Percentiles rank a stretch among this genome's conserved stretches.
These are phyloP conservation scores for Cordia subcordata DNA, from an alignment of 257 asterid genomes.

Conservation along the genomic window DNA sequence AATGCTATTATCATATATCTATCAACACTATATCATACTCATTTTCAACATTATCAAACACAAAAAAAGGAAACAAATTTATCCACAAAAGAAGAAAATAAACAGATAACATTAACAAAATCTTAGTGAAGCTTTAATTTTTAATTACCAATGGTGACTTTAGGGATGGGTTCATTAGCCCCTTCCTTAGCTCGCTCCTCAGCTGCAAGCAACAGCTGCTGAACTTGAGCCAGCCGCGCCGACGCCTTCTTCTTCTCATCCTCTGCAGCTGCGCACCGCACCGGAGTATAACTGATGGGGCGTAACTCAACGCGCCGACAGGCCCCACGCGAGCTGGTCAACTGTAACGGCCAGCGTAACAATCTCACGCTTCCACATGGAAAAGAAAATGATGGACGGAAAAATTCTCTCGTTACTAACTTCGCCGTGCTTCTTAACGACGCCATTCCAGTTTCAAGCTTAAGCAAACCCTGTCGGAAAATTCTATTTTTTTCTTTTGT, in stretches of 20 bases:
- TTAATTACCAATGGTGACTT: slow-evolving; percentile 57
- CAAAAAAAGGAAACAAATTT: slow-evolving; percentile 4
- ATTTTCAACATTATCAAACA: background rate
- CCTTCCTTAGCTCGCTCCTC: slow-evolving; percentile 71
- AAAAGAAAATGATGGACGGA: slow-evolving; percentile 34
- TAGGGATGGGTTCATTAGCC: slow-evolving; percentile 68
- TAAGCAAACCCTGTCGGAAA: slow-evolving; percentile 11
- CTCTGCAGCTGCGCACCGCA: slow-evolving; percentile 47
- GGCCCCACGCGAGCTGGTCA: background rate
- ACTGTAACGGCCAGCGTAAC: slow-evolving; percentile 18
- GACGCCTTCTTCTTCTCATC: slow-evolving; percentile 54
- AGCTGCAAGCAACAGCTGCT: slow-evolving; percentile 64
- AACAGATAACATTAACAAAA: too few species aligned
- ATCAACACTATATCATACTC: background rate
- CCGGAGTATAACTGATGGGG: slow-evolving; percentile 17
- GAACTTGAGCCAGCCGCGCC: slow-evolving; percentile 65
- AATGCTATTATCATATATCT: too few species aligned
- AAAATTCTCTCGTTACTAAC: slow-evolving; percentile 33
- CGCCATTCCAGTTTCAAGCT: slow-evolving; percentile 28
- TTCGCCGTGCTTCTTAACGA: slow-evolving; percentile 37
- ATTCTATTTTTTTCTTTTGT: too few species aligned
- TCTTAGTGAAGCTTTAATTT: background rate
- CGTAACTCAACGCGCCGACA: slow-evolving; percentile 5
- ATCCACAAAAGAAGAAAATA: background rate
- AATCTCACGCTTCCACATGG: slow-evolving; percentile 15